A percentile compares a stretch with the other conserved stretches of the same genome.
Evolutionary conservation across 2,329 filamentous ascomycete species (phyloP).

Genomic region (Hysterium pulicare): DNA sequence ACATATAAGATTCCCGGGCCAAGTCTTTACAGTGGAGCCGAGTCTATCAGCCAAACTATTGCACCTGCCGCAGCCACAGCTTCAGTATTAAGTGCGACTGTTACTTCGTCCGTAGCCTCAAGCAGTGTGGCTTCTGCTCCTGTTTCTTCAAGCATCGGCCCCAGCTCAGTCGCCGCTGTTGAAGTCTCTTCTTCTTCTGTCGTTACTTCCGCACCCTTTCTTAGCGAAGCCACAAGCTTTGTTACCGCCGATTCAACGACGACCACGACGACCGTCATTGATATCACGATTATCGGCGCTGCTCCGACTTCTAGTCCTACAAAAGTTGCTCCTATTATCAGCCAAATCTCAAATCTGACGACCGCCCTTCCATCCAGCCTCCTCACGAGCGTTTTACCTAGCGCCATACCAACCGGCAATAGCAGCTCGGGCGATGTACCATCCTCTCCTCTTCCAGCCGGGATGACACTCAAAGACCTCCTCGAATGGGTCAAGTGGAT

Average conservation of each 20-base stretch:
- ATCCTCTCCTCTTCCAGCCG: slow-evolving; percentile 7
- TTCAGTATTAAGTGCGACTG: neutral
- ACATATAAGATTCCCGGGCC: slow-evolving; percentile 55
- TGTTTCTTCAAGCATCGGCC: slow-evolving; percentile 2
- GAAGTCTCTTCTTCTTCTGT: slow-evolving; percentile 5
- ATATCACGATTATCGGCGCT: neutral
- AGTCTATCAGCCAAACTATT: slow-evolving; percentile 6
- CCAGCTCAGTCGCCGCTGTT: slow-evolving; percentile 9
- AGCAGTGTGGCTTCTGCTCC: neutral
- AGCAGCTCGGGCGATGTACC: slow-evolving; percentile 10
- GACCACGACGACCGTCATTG: neutral
- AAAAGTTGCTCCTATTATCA: slow-evolving; percentile 5
- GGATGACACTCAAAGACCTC: slow-evolving; percentile 16
- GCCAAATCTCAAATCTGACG: slow-evolving; percentile 4
- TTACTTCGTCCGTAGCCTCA: slow-evolving; percentile 7
- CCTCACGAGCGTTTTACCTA: slow-evolving; percentile 10
- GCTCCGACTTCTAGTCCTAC: slow-evolving; percentile 4
- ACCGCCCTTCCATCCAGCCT: slow-evolving; percentile 5
- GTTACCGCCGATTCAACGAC: neutral
- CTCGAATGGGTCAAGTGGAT: slow-evolving; percentile 15
- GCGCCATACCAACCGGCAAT: slow-evolving; percentile 8
- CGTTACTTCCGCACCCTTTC: neutral
- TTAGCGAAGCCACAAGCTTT: neutral
- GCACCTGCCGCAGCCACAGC: slow-evolving; percentile 6
- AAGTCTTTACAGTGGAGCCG: slow-evolving; percentile 27